Base-by-base conservation (phyloP, 441 rosid genomes). In the Erodium trifolium region DNA sequence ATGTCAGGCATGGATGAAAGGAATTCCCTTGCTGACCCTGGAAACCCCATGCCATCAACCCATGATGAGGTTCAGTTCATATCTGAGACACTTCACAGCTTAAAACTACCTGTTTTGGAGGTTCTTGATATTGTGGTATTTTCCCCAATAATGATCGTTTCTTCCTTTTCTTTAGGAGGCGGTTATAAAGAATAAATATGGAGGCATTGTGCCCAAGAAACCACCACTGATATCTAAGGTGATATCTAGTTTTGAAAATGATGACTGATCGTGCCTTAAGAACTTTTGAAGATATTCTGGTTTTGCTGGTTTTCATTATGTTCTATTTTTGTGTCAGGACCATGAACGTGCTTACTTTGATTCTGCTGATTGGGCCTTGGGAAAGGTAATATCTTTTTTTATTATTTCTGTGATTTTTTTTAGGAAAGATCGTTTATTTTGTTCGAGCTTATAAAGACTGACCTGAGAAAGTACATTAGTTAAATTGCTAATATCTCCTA, bases 361-460 rank as follows among this genome's bases (percentile, higher is more conserved):
- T 76, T 94, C 99, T 67, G 99, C 99, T 76, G 99, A 92, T 73
- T 94, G 99, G 99, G 99, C 99, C 47, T 93, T 94, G 78, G 99
- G 99, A 79, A 94, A 94, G 98, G 99, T 90, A 85, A 64, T 65
- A 74, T n/a, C 14, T n/a, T 60, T 10, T 57, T 34, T 34, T 34
- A 1, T 65, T 62, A 53, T 67, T 49, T 71, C 63, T 68, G 12
- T 70, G 51, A 5, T 35, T 34, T 71, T 67, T 70, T 55, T 14
- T 8, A 0, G 8, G 49, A 9, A 43, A 19, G 63, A 57, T 14
- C 11, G 18, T 57, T 57, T 17, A 57, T 57, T 57, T 57, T 18
- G 63, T 27, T 62, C 57, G 19, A 63, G 63, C 14, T 62, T 49
- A 67, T 34, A 23, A 68, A 14, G n/a, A 17, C 3, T 17, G 41